Percentiles rank a stretch among this genome's conserved stretches.
phyloP scores from a whole-genome alignment of 768 basidiomycete species.

The Suillus bovinus region DNA sequence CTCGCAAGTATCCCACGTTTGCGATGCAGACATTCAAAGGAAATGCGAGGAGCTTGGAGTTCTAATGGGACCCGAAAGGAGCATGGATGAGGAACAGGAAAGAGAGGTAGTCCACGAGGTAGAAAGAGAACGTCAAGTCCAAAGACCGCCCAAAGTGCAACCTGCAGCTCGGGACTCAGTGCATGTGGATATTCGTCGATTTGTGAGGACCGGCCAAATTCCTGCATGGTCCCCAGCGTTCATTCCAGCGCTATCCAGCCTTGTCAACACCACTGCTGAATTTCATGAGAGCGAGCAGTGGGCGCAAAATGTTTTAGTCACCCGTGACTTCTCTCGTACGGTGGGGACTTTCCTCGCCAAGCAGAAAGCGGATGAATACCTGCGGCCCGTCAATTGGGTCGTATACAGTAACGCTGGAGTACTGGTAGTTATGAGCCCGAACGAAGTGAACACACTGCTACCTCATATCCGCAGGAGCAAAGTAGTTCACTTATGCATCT shows the following conservation, averaged over 20 bases:
- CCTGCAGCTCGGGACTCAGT: conserved; percentile 26
- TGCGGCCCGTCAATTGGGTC: conserved; percentile 34
- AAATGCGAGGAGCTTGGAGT: conserved; percentile 22
- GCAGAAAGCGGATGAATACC: conserved; percentile 15
- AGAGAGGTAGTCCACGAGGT: conserved; percentile 47
- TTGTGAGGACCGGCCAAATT: conserved; percentile 34
- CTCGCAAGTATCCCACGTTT: not conserved
- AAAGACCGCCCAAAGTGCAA: conserved; percentile 34
- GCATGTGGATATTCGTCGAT: conserved; percentile 18
- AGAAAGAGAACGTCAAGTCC: conserved; percentile 41
- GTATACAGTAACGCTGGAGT: conserved; percentile 14
- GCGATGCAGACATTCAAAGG: conserved; percentile 13
- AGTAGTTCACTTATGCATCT: conserved; percentile 41
- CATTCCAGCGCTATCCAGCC: conserved; percentile 14
- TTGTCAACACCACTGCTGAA: conserved; percentile 11
- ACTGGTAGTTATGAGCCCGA: conserved; percentile 43
- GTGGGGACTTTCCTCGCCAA: conserved; percentile 10
- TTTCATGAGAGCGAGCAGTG: conserved; percentile 24
- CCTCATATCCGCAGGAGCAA: conserved; percentile 34
- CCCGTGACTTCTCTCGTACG: conserved; percentile 18
- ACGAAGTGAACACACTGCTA: conserved; percentile 40
- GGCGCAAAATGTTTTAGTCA: conserved; percentile 18
- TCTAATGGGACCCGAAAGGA: conserved; percentile 15
- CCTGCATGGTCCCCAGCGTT: conserved; percentile 20
- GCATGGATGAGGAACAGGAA: conserved; percentile 51